Conservation (phyloP, 2,329 filamentous ascomycete genomes). For the Fusarium camptoceras region DNA sequence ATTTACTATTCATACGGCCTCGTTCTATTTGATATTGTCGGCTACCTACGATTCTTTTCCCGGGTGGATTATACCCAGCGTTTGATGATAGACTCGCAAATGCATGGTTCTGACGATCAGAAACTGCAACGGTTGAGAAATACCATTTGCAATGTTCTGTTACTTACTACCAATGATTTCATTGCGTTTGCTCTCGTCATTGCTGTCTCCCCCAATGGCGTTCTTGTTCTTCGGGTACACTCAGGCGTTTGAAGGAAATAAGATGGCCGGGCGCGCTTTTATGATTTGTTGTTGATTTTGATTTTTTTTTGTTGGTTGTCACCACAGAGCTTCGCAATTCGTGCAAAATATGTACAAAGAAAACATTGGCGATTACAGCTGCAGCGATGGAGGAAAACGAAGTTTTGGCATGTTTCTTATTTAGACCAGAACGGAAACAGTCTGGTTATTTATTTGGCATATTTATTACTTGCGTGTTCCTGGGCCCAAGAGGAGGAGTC, state of each 20-base stretch:
- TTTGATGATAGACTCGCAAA: not conserved
- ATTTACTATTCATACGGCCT: conserved; percentile 40
- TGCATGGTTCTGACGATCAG: not conserved
- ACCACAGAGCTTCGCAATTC: conserved; percentile 8
- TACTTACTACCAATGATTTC: not conserved
- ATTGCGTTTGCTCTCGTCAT: not conserved
- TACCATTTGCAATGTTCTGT: not conserved
- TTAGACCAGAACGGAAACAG: conserved; percentile 14
- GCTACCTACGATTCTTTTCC: conserved; percentile 21
- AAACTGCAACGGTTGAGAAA: conserved; percentile 4
- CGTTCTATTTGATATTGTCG: conserved; percentile 27
- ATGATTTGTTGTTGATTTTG: conserved; percentile 16
- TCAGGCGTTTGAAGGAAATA: conserved; percentile 38
- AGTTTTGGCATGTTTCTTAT: conserved; percentile 13
- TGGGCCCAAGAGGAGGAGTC: conserved; percentile 25
- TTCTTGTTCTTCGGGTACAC: conserved; percentile 38
- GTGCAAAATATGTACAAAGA: conserved; percentile 6
- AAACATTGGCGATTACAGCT: not conserved
- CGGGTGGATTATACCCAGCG: conserved; percentile 8
- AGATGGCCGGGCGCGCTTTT: conserved; percentile 12
- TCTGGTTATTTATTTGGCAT: conserved; percentile 25
- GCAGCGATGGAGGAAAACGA: conserved; percentile 7
- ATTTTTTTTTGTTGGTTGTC: conserved; percentile 16
- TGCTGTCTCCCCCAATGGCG: conserved; percentile 26
- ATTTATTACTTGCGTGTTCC: conserved; percentile 5